Percentiles rank a stretch among this genome's conserved stretches.
Evolutionary conservation across 78 protist species (phyloP).

Genomic region (Speleostelium caveatum): DNA sequence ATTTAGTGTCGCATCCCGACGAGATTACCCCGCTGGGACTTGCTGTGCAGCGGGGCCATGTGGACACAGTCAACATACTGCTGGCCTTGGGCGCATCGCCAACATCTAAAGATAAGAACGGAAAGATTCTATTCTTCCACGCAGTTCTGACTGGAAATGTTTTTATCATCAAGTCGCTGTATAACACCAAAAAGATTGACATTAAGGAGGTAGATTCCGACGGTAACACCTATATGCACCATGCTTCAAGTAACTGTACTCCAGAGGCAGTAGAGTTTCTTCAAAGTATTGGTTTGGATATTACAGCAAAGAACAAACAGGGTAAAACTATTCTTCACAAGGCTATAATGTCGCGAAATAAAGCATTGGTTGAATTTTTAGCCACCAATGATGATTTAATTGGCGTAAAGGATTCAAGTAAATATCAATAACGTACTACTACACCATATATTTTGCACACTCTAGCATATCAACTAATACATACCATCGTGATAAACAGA

Average conservation of each 20-base stretch:
- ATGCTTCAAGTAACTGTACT: background rate
- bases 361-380: background rate
- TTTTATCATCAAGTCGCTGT: slow-evolving; percentile 1
- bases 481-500: background rate
- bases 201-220: background rate
- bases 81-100: slow-evolving; percentile 28
- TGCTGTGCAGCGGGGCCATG: slow-evolving; percentile 6
- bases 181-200: slow-evolving; percentile 8
- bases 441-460: background rate
- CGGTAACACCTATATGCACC: slow-evolving; percentile 32
- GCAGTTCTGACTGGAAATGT: slow-evolving; percentile 4
- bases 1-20: background rate
- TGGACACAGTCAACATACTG: background rate
- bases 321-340: slow-evolving; percentile 41
- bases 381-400: background rate
- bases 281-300: background rate
- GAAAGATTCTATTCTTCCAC: slow-evolving; percentile 7
- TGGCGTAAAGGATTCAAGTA: slow-evolving; percentile 24
- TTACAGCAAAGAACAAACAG: background rate
- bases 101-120: background rate
- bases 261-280: background rate
- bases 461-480: background rate
- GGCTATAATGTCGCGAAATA: slow-evolving; percentile 14
- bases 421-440: background rate
- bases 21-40: slow-evolving; percentile 28